A percentile compares a stretch with the other conserved stretches of the same genome.
phyloP scores from a whole-genome alignment of 371 early-diverging fungal species.

The Mucor indicus region DNA sequence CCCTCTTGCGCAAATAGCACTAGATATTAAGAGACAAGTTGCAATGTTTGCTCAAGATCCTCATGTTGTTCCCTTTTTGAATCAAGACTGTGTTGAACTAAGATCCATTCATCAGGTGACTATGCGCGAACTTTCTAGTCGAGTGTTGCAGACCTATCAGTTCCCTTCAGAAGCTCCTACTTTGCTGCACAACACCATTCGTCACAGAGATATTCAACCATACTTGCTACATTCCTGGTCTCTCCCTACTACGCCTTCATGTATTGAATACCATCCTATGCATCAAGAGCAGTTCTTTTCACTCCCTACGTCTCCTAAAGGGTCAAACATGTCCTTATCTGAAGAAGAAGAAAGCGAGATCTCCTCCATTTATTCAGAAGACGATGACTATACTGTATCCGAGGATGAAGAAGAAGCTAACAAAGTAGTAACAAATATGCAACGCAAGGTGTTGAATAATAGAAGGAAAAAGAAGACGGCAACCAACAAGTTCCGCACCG shows the following conservation, averaged over 20 bases:
- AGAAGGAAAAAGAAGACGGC: neutral
- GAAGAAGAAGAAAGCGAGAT: neutral
- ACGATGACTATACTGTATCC: neutral
- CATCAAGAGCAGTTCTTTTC: no score
- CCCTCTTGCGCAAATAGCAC: conserved; percentile 2
- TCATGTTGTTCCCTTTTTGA: neutral
- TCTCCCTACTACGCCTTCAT: conserved; percentile 15
- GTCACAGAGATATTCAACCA: neutral
- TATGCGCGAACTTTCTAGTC: neutral
- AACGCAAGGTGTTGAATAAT: neutral
- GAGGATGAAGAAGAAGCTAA: neutral
- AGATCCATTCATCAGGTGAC: neutral
- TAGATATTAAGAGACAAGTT: neutral
- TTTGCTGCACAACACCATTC: neutral
- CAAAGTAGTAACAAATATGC: no score
- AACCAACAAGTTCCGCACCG: conserved; percentile 1
- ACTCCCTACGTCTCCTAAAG: no score
- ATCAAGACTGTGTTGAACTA: neutral
- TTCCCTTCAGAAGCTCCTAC: neutral
- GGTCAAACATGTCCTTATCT: no score
- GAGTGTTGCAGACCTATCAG: neutral
- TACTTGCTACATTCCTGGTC: conserved; percentile 4
- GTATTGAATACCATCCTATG: no score
- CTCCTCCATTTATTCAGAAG: no score
- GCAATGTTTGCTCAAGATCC: neutral